Evolutionary conservation across 352 stramenopile genomes (phyloP), one percentile per base, ranked within the genome.

Genomic region (Phytophthora capsici): DNA sequence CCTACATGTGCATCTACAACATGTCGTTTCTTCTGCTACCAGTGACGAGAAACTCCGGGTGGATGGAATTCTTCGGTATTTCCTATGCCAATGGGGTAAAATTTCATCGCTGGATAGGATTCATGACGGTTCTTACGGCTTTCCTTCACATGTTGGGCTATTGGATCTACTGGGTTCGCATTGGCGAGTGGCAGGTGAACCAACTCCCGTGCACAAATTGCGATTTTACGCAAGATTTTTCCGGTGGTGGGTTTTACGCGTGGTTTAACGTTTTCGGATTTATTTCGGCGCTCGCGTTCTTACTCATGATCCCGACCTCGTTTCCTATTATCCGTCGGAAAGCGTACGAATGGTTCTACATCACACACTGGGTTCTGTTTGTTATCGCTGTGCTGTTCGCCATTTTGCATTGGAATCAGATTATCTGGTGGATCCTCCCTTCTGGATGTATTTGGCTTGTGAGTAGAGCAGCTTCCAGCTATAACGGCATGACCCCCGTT

Each of bases 1-100:
- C 36, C 36, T 41, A 41, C 36, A 41, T 41, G 36, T 41, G 36
- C n/a, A 41, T 41, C 36, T 41, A 41, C 36, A 41, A 41, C 36
- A 41, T 41, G 36, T 41, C 36, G n/a, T 41, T 41, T 3, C 36
- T 41, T 6, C 36, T 41, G n/a, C 14, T 41, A 5, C 36, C 36
- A 41, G 36, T 41, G 14, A 41, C 36, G 14, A 41, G 36, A 41
- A 41, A 41, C n/a, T 41, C 36, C 36, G 36, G 36, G 6, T 41
- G 36, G 36, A 41, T 41, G 36, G 36, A 41, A 19, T 41, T 41
- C 7, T 41, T 41, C 36, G 36, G 36, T 10, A 41, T 41, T 20
- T 41, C 36, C 5, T 41, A 41, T 14, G 36, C 36, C 20, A 41
- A 41, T 4, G 36, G 36, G 2, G 36, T 41, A 5, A 41, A 41